Base-by-base conservation (phyloP, 2,329 filamentous ascomycete genomes). In the Ustulina deusta region DNA sequence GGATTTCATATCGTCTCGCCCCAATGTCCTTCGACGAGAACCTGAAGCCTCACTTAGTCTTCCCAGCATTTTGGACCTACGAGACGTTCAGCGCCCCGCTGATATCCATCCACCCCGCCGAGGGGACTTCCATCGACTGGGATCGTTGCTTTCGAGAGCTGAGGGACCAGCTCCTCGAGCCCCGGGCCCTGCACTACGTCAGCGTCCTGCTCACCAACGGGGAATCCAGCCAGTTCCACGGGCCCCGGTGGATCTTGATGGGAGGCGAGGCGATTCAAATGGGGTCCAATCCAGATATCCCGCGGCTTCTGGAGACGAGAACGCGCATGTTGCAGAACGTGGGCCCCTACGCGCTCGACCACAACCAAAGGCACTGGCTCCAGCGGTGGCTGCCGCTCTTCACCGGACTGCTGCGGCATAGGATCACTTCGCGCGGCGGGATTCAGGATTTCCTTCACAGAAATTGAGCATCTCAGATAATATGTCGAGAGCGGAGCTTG, bases 41-140 rank as follows among this genome's bases (percentile, higher is more conserved):
- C 27, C 22, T 64, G 25, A 34, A 17, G 0, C n/a, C 20, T 17
- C 62, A 64, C 48, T 10, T 40, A 7, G 55, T 54, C 7, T 49
- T 54, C 20, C 55, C 55, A 10, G 62, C 48, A 10, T 64, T 64
- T 27, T 64, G 55, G 55, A 46, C 20, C 2, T 15, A 17, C 6
- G 46, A 54, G 4, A 25, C 29, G 6, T 6, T 36, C 17, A 17
- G 29, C n/a, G 25, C 17, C 10, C 29, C 22, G 10, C 27, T 62
- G 36, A 22, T 52, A 27, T 40, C 36, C 11, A 13, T 51, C 17
- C n/a, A 25, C 15, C 42, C 25, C 17, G 27, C n/a, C 20, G 10
- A n/a, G 6, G 42, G 11, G 9, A 10, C 15, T 6, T 11, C 49
- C 15, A 2, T 13, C 15, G 46, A 52, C 7, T 52, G 49, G 49